Percentiles rank a stretch among this genome's conserved stretches.
Conservation (phyloP, 2,329 filamentous ascomycete genomes). For the Diaporthe citrichinensis region DNA sequence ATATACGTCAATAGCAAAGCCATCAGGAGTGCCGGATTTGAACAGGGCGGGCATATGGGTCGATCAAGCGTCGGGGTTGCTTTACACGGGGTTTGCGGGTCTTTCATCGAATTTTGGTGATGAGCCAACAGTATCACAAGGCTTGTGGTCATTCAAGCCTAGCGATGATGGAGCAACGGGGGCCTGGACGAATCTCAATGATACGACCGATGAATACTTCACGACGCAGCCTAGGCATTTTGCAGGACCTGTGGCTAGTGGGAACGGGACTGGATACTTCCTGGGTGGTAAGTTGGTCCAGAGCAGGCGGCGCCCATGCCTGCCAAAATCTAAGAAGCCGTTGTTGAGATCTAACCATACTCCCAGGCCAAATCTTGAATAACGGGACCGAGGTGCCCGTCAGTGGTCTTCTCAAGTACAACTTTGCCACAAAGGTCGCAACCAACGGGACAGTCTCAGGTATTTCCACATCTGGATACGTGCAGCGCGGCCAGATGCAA, state of each 20-base stretch:
- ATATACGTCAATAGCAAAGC: constrained; percentile 21
- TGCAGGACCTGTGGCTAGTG: constrained; percentile 31
- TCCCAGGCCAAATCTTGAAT: background rate
- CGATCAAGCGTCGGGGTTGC: background rate
- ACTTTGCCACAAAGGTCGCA: constrained; percentile 28
- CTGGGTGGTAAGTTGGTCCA: constrained; percentile 21
- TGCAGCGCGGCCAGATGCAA: constrained; percentile 26
- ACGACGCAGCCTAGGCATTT: background rate
- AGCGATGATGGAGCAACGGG: constrained; percentile 25
- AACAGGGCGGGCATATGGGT: constrained; percentile 26
- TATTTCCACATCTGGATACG: constrained; percentile 8
- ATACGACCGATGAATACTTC: constrained; percentile 14
- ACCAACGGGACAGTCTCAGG: constrained; percentile 29
- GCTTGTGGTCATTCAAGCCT: constrained; percentile 37
- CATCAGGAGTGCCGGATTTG: constrained; percentile 26
- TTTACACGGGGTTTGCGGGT: constrained; percentile 38
- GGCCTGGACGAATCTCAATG: constrained; percentile 38
- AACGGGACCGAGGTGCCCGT: constrained; percentile 26
- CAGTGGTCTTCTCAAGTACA: constrained; percentile 35
- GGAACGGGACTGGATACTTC: constrained; percentile 36
- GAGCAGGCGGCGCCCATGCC: background rate
- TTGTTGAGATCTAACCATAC: background rate
- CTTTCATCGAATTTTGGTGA: constrained; percentile 5
- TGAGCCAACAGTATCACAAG: background rate
- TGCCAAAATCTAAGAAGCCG: background rate